Conservation (phyloP, 2,329 filamentous ascomycete genomes). For the Colletotrichum salicis region DNA sequence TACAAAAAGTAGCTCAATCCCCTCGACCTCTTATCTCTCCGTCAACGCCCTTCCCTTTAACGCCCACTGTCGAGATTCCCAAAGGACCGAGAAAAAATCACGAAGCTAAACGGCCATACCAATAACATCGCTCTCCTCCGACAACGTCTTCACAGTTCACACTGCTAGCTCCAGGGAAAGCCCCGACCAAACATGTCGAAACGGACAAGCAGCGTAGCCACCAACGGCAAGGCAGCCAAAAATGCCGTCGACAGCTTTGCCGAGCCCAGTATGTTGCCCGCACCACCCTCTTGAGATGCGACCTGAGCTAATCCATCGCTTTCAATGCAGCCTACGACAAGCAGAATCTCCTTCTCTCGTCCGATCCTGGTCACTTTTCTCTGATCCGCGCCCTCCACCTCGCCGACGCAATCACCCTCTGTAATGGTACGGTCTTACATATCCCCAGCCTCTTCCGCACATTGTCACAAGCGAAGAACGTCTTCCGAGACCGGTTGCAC, state of each 20-base stretch:
- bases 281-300: background rate
- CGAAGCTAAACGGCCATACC: background rate
- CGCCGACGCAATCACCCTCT: constrained; percentile 84
- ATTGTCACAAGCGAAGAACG: background rate
- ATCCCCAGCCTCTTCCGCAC: background rate
- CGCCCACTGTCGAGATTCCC: background rate
- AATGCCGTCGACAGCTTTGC: constrained; percentile 39
- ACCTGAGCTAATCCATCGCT: background rate
- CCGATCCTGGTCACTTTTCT: constrained; percentile 79
- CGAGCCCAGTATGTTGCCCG: constrained; percentile 47
- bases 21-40: constrained; percentile 7
- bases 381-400: constrained; percentile 77
- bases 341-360: constrained; percentile 77
- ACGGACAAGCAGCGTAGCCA: constrained; percentile 61
- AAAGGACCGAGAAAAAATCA: background rate
- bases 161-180: background rate
- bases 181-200: constrained; percentile 66
- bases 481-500: background rate
- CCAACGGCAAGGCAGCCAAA: constrained; percentile 57
- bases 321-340: constrained; percentile 71
- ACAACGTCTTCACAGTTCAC: background rate
- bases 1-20: constrained; percentile 20
- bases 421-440: constrained; percentile 71
- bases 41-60: background rate
- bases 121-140: background rate